Base-by-base conservation (phyloP, 176 grass and related monocot species). In the Oryza officinalis region DNA sequence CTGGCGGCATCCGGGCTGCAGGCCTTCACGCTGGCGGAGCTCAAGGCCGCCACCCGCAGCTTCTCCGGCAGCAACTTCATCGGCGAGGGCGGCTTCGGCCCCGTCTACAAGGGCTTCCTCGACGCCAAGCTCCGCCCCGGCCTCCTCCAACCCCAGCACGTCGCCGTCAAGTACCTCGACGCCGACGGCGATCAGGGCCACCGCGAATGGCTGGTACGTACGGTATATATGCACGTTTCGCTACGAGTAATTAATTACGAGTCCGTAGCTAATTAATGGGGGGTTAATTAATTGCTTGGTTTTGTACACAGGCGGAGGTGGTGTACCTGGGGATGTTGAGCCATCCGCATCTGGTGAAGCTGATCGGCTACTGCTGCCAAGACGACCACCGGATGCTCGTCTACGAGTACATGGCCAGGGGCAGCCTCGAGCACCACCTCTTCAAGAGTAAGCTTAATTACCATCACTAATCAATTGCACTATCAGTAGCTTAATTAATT, bases 361-460 rank as follows among this genome's bases (percentile, higher is more conserved):
- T 98, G 27, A 66, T 95, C 45, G 95, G 92, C 0, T 98, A 95
- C 78, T 94, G 85, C 76, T 93, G 83, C 70, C 86, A 95, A 37
- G 95, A 98, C 65, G 84, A 93, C 37, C 92, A 98, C 67, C 46
- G 95, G 81, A 93, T 98, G 92, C 85, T 98, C 5, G 95, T 98
- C 4, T 98, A 95, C 87, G 92, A 98, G 86, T 98, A 84, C 82
- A 88, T 98, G 76, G 84, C 87, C 13, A 46, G 92, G 0, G 88
- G 87, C 30, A 98, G 89, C 90, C 88, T 98, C 78, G 95, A 98
- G 76, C 80, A 87, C 76, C 95, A 98, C 86, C 87, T 98, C 46
- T 98, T 98, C 82, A 90, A 81, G 61, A 93, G 92, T 97, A 93
- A 91, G 89, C 30, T 18, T 2, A 38, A 38, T 37, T 1, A 37